phyloP scores from a whole-genome alignment of 2,329 filamentous ascomycete species.

The Hawksworthiomyces lignivorus region DNA sequence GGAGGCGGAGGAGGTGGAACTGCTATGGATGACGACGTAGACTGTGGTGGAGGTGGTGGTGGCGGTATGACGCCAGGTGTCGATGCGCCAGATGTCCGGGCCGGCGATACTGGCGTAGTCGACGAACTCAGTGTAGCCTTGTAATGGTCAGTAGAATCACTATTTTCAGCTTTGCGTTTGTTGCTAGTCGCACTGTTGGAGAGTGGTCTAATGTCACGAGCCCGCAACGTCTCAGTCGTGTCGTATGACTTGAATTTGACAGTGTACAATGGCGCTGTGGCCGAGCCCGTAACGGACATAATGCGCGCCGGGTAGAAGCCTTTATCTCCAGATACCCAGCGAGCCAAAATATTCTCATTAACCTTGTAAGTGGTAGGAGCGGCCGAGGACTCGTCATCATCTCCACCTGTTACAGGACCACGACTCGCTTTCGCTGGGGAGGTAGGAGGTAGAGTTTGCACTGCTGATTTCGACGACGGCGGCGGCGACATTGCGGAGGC shows the following conservation, averaged over 20 bases:
- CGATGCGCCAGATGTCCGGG: constrained; percentile 15
- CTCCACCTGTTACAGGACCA: not conserved
- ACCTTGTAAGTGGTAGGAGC: constrained; percentile 60
- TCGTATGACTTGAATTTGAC: constrained; percentile 93
- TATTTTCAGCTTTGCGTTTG: constrained; percentile 81
- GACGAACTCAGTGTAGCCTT: too few relatives aligned
- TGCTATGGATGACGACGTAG: constrained; percentile 19
- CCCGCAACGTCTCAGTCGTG: constrained; percentile 71
- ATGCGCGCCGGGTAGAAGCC: constrained; percentile 88
- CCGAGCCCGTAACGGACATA: constrained; percentile 86
- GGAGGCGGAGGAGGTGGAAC: constrained; percentile 28
- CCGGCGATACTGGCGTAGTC: constrained; percentile 24
- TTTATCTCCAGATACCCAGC: constrained; percentile 85
- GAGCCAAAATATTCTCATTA: constrained; percentile 83
- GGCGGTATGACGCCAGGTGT: constrained; percentile 24
- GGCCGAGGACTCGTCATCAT: constrained; percentile 12
- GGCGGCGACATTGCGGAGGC: constrained; percentile 36
- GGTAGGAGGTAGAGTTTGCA: constrained; percentile 29
- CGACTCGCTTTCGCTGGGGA: not conserved
- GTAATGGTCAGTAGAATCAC: constrained; percentile 36
- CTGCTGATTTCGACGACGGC: constrained; percentile 68
- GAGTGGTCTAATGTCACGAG: constrained; percentile 76
- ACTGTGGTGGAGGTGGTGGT: constrained; percentile 12
- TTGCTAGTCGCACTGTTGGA: constrained; percentile 17
- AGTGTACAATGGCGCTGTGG: constrained; percentile 83